Percentiles rank a stretch among this genome's conserved stretches.
These are phyloP conservation scores for Boletus rufocinnamomeus DNA, from an alignment of 768 basidiomycete species.

Conservation along the genomic window DNA sequence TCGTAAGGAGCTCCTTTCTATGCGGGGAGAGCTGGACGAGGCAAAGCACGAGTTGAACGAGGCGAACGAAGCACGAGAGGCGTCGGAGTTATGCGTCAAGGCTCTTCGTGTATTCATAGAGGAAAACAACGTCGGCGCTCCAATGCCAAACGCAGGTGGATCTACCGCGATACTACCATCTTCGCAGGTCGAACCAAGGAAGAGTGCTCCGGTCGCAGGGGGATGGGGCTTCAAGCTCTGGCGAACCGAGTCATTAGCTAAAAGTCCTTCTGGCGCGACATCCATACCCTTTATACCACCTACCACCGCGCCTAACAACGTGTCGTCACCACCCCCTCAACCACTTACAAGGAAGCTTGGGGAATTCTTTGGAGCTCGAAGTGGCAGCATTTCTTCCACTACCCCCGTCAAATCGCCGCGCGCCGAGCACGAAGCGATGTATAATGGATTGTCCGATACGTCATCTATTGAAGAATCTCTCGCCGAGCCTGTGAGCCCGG, in stretches of 20 bases:
- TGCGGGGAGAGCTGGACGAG: constrained; percentile 63
- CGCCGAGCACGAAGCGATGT: constrained; percentile 29
- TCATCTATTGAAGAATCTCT: constrained; percentile 41
- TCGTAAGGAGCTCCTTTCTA: constrained; percentile 55
- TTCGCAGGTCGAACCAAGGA: constrained; percentile 38
- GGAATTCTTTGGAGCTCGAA: constrained; percentile 64
- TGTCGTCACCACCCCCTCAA: constrained; percentile 35
- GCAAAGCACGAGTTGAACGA: constrained; percentile 71
- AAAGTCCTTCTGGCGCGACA: constrained; percentile 28
- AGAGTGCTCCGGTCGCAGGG: constrained; percentile 31
- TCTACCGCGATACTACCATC: constrained; percentile 17
- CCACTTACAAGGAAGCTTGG: constrained; percentile 68
- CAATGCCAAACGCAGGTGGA: constrained; percentile 18
- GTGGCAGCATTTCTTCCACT: constrained; percentile 50
- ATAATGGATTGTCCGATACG: constrained; percentile 35
- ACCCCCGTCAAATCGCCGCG: constrained; percentile 28
- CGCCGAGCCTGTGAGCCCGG: constrained; percentile 36
- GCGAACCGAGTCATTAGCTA: constrained; percentile 45
- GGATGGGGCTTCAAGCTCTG: constrained; percentile 77
- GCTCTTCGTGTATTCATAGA: constrained; percentile 83
- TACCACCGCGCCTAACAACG: constrained; percentile 21
- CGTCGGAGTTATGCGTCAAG: constrained; percentile 81
- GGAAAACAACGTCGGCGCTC: constrained; percentile 62
- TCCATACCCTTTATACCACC: constrained; percentile 29
- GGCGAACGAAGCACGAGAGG: constrained; percentile 80